phyloP scores from a whole-genome alignment of 345 rosid species.

The Melastoma malabathricum region DNA sequence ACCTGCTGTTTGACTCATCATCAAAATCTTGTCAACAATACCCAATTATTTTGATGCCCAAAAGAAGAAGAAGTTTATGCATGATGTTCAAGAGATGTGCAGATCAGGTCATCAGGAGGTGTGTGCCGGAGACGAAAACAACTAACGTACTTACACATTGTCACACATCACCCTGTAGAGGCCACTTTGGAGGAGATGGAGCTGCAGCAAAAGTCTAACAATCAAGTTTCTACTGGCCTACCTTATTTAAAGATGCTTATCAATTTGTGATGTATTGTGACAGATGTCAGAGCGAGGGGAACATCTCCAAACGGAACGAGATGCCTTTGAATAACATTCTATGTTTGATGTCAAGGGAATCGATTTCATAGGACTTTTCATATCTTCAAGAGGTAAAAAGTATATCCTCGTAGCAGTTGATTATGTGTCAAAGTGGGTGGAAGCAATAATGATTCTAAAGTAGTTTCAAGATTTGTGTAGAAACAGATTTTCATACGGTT shows the following conservation, averaged over 20 bases:
- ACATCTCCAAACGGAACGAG: constrained; percentile 4
- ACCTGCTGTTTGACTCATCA: too few species aligned
- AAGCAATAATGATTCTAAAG: neutral
- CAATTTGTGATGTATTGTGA: neutral
- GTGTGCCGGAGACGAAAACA: too few species aligned
- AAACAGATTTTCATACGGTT: neutral
- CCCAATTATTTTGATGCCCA: too few species aligned
- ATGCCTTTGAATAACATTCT: constrained; percentile 6
- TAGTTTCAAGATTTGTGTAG: neutral
- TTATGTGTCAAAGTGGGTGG: too few species aligned
- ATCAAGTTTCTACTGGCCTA: constrained; percentile 4
- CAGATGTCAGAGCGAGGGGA: constrained; percentile 2
- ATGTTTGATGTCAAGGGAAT: constrained; percentile 8
- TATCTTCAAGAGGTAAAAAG: too few species aligned
- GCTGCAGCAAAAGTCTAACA: neutral
- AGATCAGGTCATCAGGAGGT: too few species aligned
- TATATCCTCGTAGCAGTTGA: too few species aligned
- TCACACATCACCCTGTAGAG: too few species aligned
- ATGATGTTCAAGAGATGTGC: too few species aligned
- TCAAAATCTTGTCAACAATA: too few species aligned
- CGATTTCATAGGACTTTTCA: constrained; percentile 7
- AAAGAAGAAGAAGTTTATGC: too few species aligned
- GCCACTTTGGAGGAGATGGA: neutral
- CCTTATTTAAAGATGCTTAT: constrained; percentile 4
- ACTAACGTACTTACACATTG: too few species aligned